Conservation (phyloP, 2,329 filamentous ascomycete species). For the Trichoderma gracile region DNA sequence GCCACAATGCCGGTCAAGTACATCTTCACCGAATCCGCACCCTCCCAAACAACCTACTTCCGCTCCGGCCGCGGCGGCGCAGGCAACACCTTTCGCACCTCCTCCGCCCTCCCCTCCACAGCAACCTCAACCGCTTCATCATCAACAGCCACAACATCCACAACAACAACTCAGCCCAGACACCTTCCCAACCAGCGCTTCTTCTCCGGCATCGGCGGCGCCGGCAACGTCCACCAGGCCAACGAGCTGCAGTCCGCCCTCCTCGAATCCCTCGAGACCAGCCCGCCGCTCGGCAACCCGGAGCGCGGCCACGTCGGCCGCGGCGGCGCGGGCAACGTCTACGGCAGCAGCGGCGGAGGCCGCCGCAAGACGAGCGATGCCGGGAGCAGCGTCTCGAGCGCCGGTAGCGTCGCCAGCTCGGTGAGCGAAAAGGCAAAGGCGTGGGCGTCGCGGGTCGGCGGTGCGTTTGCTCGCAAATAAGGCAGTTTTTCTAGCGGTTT, state of each 20-base stretch:
- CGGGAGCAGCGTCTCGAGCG: constrained; percentile 31
- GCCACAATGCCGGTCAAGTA: constrained; percentile 35
- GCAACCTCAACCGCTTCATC: background rate
- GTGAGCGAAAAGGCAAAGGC: constrained; percentile 38
- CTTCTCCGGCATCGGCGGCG: constrained; percentile 66
- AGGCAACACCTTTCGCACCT: constrained; percentile 56
- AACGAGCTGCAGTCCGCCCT: constrained; percentile 33
- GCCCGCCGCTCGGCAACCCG: constrained; percentile 35
- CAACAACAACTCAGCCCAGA: constrained; percentile 47
- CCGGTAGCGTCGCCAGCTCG: constrained; percentile 45
- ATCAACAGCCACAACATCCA: constrained; percentile 39
- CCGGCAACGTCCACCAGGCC: constrained; percentile 60
- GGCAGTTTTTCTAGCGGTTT: background rate
- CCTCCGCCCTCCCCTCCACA: constrained; percentile 43
- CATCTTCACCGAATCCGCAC: constrained; percentile 38
- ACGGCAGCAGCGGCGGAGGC: constrained; percentile 65
- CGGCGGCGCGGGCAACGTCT: constrained; percentile 58
- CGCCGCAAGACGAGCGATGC: constrained; percentile 48
- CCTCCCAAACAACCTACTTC: constrained; percentile 40
- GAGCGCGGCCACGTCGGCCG: constrained; percentile 54
- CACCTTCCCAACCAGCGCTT: constrained; percentile 47
- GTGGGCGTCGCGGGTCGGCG: constrained; percentile 39
- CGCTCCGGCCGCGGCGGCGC: constrained; percentile 58
- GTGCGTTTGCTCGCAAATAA: constrained; percentile 38
- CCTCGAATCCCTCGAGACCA: constrained; percentile 49